Evolutionary conservation across 805 yeast species (phyloP).

Genomic region (Metschnikowia drakensbergensis): DNA sequence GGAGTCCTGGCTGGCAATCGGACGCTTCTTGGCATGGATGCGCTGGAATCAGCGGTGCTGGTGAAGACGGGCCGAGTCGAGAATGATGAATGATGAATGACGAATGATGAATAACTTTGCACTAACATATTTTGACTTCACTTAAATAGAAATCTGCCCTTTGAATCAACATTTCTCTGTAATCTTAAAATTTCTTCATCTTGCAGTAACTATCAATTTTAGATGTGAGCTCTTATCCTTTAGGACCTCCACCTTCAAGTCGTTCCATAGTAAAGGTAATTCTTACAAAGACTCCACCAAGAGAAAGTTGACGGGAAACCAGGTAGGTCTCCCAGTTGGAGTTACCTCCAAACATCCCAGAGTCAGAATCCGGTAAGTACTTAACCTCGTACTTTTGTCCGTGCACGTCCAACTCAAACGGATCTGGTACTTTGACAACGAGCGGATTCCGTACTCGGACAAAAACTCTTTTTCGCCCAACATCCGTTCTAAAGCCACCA

Average conservation of each 20-base stretch:
- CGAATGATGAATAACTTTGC: no score
- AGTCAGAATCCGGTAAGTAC: slow-evolving; percentile 82
- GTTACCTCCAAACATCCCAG: slow-evolving; percentile 94
- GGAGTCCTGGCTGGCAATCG: no score
- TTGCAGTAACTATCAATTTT: no score
- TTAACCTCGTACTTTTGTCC: slow-evolving; percentile 69
- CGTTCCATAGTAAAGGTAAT: slow-evolving; percentile 84
- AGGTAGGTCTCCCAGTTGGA: slow-evolving; percentile 96
- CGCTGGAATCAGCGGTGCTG: no score
- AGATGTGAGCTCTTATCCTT: slow-evolving; percentile 55
- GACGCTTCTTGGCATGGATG: no score
- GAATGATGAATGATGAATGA: no score
- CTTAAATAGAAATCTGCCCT: no score
- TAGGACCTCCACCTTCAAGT: slow-evolving; percentile 82
- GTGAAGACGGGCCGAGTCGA: no score
- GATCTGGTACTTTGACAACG: slow-evolving; percentile 85
- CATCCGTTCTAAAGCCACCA: slow-evolving; percentile 69
- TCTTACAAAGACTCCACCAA: slow-evolving; percentile 84
- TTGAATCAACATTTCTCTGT: no score
- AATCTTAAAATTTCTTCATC: no score
- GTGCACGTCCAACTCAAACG: slow-evolving; percentile 78
- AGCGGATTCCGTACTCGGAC: slow-evolving; percentile 81
- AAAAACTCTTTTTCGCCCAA: slow-evolving; percentile 84
- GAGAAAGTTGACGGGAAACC: slow-evolving; percentile 91
- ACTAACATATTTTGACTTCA: no score